Evolutionary conservation across 2,329 filamentous ascomycete species (phyloP).

Genomic region (Fusarium papillatum): DNA sequence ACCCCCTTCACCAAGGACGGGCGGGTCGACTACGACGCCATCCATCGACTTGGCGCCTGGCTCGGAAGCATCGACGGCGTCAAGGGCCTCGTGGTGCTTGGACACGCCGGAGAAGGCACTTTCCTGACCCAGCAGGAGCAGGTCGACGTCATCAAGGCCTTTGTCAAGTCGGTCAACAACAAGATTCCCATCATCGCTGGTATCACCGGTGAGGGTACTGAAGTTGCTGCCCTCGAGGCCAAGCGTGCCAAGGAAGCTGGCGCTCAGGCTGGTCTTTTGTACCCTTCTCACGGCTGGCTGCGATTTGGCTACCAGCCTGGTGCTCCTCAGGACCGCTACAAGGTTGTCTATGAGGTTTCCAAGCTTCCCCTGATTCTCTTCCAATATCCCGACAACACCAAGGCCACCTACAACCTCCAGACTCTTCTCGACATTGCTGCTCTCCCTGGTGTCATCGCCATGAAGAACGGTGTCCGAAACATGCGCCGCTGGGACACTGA

Average conservation of each 20-base stretch:
- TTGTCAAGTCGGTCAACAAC: conserved; percentile 64
- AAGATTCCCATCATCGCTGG: conserved; percentile 65
- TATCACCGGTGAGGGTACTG: conserved; percentile 66
- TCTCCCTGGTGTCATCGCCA: conserved; percentile 65
- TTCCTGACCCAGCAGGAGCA: conserved; percentile 66
- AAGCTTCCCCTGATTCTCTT: conserved; percentile 65
- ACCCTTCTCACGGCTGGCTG: conserved; percentile 67
- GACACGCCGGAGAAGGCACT: conserved; percentile 67
- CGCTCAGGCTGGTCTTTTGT: conserved; percentile 63
- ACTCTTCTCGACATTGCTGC: conserved; percentile 67
- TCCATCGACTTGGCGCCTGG: conserved; percentile 66
- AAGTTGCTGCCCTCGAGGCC: conserved; percentile 65
- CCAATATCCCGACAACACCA: conserved; percentile 67
- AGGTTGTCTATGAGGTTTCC: conserved; percentile 62
- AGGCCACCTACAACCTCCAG: conserved; percentile 64
- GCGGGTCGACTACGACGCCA: conserved; percentile 63
- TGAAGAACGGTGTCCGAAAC: conserved; percentile 70
- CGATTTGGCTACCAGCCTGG: conserved; percentile 68
- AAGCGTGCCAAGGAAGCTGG: conserved; percentile 64
- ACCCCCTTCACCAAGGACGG: conserved; percentile 64
- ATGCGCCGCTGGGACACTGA: conserved; percentile 70
- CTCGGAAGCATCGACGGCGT: conserved; percentile 64
- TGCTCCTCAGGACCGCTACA: conserved; percentile 66
- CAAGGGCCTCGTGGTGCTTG: conserved; percentile 66
- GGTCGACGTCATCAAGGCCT: conserved; percentile 62